Base-by-base conservation (phyloP, 257 asterid genomes). In the Jacaranda mimosifolia region DNA sequence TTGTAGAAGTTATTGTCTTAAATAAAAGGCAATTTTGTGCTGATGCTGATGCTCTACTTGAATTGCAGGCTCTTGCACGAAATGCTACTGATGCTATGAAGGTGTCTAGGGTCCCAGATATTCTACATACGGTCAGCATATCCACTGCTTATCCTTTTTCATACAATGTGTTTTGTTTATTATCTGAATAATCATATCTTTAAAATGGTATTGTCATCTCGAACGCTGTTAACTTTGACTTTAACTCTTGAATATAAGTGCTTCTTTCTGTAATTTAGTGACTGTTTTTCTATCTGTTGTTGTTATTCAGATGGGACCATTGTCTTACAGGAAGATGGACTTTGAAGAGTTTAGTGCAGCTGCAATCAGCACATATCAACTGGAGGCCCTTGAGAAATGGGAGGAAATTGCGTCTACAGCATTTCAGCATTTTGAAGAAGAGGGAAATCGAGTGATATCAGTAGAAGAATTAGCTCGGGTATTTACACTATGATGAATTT, bases 51-150 rank as follows among this genome's bases (percentile, higher is more conserved):
- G 32, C 32, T 26, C 32, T 2, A 45, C 21, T 74, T 32, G 82
- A 62, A 66, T 70, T 81, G 81, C 93, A 94, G 98, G 97, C 93
- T 70, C 96, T 94, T 77, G 84, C 86, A 56, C 79, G 89, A 18
- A 94, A 94, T 65, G 93, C 91, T 9, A 92, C 98, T 26, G 97
- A 94, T 83, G 97, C 96, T 52, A 91, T 94, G 97, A 92, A 83
- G 90, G 91, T 85, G 78, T 92, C 98, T 3, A 87, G 94, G 83
- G 97, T 92, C 71, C 91, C 92, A 3, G 98, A 94, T 67, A 89
- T 92, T 81, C 87, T 94, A 40, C 91, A 92, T 49, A 82, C 84
- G 94, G 98, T 94, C 57, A 83, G 94, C 53, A 36, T 49, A 43
- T 36, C 14, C 56, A 9, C 56, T 49, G n/a, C 18, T 42, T 17